phyloP scores from a whole-genome alignment of 2,329 filamentous ascomycete species.

The Metarhizium humberi region DNA sequence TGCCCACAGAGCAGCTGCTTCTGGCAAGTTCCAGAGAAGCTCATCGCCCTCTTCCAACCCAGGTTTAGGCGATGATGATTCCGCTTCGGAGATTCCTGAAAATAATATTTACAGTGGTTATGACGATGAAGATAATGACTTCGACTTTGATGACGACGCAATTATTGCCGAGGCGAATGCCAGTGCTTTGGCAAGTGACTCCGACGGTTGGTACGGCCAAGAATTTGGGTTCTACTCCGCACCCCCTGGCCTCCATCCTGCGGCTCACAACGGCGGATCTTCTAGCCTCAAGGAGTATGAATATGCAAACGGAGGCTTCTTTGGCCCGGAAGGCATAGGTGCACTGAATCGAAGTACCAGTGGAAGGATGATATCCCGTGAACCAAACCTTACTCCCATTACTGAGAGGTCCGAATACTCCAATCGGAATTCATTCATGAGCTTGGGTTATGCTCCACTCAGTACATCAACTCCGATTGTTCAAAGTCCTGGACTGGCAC shows the following conservation, averaged over 20 bases:
- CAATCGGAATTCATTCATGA: conserved; percentile 85
- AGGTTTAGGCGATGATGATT: conserved; percentile 2
- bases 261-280: conserved; percentile 31
- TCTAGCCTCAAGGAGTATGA: conserved; percentile 33
- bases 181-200: conserved; percentile 83
- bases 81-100: conserved; percentile 3
- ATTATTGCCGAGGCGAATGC: conserved; percentile 95
- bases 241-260: conserved; percentile 33
- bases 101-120: conserved; percentile 34
- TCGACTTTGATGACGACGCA: conserved; percentile 70
- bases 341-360: conserved; percentile 59
- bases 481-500: conserved; percentile 65
- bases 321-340: conserved; percentile 57
- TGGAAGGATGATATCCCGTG: conserved; percentile 64
- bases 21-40: conserved; percentile 64
- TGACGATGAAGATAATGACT: conserved; percentile 53
- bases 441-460: conserved; percentile 38
- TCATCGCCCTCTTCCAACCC: conserved; percentile 27
- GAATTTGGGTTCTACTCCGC: conserved; percentile 93
- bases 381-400: conserved; percentile 91
- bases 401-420: conserved; percentile 95
- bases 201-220: conserved; percentile 88
- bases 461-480: conserved; percentile 36
- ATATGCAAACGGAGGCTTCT: conserved; percentile 78
- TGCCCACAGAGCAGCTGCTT: conserved; percentile 64